Evolutionary conservation across 2,329 filamentous ascomycete species (phyloP).

Genomic region (Neonectria ditissima): DNA sequence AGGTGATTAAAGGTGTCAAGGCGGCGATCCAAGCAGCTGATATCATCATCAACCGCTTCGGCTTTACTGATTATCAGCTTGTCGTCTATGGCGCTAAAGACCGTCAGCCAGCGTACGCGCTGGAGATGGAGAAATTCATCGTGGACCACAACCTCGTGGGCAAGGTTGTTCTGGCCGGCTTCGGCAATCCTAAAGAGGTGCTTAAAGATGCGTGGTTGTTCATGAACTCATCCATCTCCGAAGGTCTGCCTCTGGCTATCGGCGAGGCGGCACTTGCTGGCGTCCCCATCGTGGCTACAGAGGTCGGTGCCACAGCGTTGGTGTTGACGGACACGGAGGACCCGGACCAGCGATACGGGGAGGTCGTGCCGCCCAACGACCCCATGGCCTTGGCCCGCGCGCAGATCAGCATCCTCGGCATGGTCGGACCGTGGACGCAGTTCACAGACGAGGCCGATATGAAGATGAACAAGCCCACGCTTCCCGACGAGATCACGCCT

Average conservation of each 20-base stretch:
- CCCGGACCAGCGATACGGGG: conserved; percentile 35
- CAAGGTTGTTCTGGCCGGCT: conserved; percentile 34
- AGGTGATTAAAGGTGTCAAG: conserved; percentile 39
- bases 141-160: conserved; percentile 23
- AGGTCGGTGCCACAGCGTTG: conserved; percentile 34
- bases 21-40: conserved; percentile 35
- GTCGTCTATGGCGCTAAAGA: conserved; percentile 37
- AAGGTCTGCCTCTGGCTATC: conserved; percentile 36
- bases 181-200: conserved; percentile 34
- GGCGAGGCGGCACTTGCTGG: conserved; percentile 36
- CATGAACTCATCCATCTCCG: conserved; percentile 39
- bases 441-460: conserved; percentile 28
- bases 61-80: conserved; percentile 34
- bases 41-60: conserved; percentile 35
- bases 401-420: conserved; percentile 33
- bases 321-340: conserved; percentile 34
- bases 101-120: conserved; percentile 32
- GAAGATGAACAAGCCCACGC: neutral
- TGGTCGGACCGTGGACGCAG: conserved; percentile 35
- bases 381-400: conserved; percentile 34
- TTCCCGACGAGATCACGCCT: conserved; percentile 33
- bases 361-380: conserved; percentile 36
- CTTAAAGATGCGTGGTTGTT: conserved; percentile 39
- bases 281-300: conserved; percentile 36
- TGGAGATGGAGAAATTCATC: conserved; percentile 39